Conservation (phyloP, 148 eudicot species). For the Amaranthus hypochondriacus region DNA sequence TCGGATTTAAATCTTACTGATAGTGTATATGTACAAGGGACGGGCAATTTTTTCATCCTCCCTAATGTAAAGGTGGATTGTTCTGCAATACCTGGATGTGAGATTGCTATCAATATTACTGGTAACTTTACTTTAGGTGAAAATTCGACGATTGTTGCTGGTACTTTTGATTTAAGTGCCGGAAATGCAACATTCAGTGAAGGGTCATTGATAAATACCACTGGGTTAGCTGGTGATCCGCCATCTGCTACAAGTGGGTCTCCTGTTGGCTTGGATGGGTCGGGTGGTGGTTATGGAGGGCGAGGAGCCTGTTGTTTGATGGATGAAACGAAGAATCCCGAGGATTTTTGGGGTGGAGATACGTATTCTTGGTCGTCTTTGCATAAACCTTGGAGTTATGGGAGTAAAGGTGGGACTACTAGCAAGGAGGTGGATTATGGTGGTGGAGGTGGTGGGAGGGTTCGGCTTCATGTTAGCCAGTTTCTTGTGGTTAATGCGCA, state of each 20-base stretch:
- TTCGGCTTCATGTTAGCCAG: constrained; percentile 40
- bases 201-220: constrained; percentile 70
- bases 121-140: constrained; percentile 81
- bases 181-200: constrained; percentile 50
- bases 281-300: constrained; percentile 97
- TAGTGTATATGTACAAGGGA: constrained; percentile 69
- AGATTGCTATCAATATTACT: constrained; percentile 50
- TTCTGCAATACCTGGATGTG: constrained; percentile 50
- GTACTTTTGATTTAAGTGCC: constrained; percentile 54
- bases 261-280: constrained; percentile 71
- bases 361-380: constrained; percentile 76
- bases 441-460: constrained; percentile 92
- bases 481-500: constrained; percentile 64
- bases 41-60: constrained; percentile 76
- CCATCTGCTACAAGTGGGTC: constrained; percentile 87
- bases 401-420: constrained; percentile 90
- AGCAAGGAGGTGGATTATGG: constrained; percentile 84
- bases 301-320: constrained; percentile 78
- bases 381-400: constrained; percentile 71
- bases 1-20: constrained; percentile 65
- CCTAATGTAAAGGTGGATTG: constrained; percentile 58
- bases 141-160: constrained; percentile 53
- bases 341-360: constrained; percentile 98
- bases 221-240: constrained; percentile 72
- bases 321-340: constrained; percentile 55